A percentile compares a stretch with the other conserved stretches of the same genome.
Conservation (phyloP, 306 rosid species). For the Rosa chinensis region DNA sequence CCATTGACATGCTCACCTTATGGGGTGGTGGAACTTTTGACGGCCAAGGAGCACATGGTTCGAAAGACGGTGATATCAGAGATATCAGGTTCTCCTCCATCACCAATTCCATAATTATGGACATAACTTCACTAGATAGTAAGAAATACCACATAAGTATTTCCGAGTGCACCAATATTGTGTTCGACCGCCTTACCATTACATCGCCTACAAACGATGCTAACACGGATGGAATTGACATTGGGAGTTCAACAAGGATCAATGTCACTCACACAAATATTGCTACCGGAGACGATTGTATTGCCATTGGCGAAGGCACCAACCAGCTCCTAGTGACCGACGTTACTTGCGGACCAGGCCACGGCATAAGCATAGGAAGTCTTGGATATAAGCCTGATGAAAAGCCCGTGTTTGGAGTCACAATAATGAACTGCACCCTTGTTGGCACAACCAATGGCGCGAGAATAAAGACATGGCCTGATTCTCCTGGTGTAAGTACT, state of each 20-base stretch:
- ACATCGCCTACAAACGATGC: background rate
- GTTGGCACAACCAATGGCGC: background rate
- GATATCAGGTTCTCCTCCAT: background rate
- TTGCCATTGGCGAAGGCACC: background rate
- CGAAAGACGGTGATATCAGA: background rate
- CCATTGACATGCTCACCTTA: background rate
- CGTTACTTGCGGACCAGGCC: constrained; percentile 1
- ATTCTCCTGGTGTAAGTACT: background rate
- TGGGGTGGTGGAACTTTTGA: background rate
- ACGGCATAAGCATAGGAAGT: constrained; percentile 9
- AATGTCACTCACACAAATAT: background rate
- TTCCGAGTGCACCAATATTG: constrained; percentile 4
- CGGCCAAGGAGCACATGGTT: constrained; percentile 5
- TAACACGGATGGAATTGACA: constrained; percentile 18
- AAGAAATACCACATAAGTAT: background rate
- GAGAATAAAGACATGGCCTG: constrained; percentile 16
- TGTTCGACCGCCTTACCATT: background rate
- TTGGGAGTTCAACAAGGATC: background rate
- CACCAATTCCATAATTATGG: background rate
- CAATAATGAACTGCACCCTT: constrained; percentile 8
- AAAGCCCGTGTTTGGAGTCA: background rate
- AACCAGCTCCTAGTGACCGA: background rate
- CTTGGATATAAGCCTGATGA: constrained; percentile 7
- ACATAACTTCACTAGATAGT: background rate
- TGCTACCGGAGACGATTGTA: constrained; percentile 9